Evolutionary conservation across 2,329 filamentous ascomycete genomes (phyloP).

Genomic region (Penicillium sp.): DNA sequence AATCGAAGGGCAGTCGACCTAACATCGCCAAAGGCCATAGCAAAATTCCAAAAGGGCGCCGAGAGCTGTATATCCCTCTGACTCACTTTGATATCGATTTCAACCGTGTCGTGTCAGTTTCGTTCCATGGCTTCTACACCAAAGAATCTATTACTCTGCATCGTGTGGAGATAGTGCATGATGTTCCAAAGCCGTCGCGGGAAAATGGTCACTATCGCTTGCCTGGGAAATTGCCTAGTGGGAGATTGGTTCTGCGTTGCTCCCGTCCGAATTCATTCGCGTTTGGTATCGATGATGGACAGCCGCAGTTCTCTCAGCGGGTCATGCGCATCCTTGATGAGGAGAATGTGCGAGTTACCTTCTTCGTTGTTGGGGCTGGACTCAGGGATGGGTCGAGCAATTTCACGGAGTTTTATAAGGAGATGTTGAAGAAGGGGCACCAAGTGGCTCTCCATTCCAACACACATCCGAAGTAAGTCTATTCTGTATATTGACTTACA

Average conservation of each 20-base stretch:
- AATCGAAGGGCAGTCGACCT: neutral
- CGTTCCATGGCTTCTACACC: conserved; percentile 64
- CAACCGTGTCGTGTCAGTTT: conserved; percentile 56
- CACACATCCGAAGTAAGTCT: conserved; percentile 60
- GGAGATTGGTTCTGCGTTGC: conserved; percentile 62
- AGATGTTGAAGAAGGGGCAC: conserved; percentile 62
- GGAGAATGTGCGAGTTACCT: conserved; percentile 64
- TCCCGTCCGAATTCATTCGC: conserved; percentile 68
- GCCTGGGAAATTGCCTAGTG: conserved; percentile 60
- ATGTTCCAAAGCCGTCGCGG: conserved; percentile 44
- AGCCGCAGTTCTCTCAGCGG: conserved; percentile 57
- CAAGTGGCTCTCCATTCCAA: conserved; percentile 68
- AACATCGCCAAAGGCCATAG: neutral
- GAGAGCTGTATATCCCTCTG: conserved; percentile 65
- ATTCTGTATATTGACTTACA: neutral
- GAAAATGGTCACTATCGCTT: conserved; percentile 45
- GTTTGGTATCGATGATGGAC: conserved; percentile 69
- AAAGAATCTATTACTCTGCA: conserved; percentile 51
- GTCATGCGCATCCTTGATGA: conserved; percentile 62
- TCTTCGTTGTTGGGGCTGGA: conserved; percentile 67
- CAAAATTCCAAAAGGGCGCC: neutral
- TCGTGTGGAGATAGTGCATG: conserved; percentile 60
- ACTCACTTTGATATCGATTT: conserved; percentile 64
- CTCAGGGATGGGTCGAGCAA: conserved; percentile 60
- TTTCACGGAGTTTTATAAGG: conserved; percentile 61